Base-by-base conservation (phyloP, 257 asterid genomes). In the Ballota nigra region DNA sequence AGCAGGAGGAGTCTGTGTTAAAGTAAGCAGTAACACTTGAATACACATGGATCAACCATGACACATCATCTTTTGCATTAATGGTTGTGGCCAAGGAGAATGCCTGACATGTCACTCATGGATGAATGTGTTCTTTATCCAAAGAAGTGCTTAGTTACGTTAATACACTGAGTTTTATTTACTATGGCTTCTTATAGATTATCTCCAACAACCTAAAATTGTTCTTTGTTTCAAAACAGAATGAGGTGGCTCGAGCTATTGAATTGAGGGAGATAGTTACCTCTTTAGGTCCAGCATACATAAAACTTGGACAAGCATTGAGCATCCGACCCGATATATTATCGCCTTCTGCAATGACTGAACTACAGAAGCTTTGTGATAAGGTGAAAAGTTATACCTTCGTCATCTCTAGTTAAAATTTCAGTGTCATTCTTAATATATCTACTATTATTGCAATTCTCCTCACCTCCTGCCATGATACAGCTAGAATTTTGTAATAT, bases 281-380 rank as follows among this genome's bases (percentile, higher is more conserved):
- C 49, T 95, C 98, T 45, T 74, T 95, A 86, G 99, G 99, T 56
- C 99, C 99, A 72, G 99, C 99, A 72, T 95, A 95, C 77, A 95
- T 95, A 75, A 95, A 95, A 84, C 97, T 92, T 68, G 98, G 99
- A 78, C 99, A 95, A 86, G 99, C 99, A 66, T 80, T 95, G 82
- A 95, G 99, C 84, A 95, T 95, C 64, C 92, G 99, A 20, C 99
- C 99, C 47, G 99, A 95, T 77, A 85, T 95, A 76, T 78, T 95
- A 69, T 95, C 99, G 15, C 99, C 99, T 36, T 51, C 73, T 77
- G 99, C 99, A 65, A 95, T 95, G 99, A 69, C 62, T 80, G 99
- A 95, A 74, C 87, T 95, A 70, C 99, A 95, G 80, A 95, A 95
- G 89, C 99, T 95, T 77, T 95, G 99, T 82, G 99, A 95, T 83